Evolutionary conservation across 169 alveolate genomes (phyloP), one percentile per base, ranked within the genome.

Genomic region (Cryptosporidium felis): DNA sequence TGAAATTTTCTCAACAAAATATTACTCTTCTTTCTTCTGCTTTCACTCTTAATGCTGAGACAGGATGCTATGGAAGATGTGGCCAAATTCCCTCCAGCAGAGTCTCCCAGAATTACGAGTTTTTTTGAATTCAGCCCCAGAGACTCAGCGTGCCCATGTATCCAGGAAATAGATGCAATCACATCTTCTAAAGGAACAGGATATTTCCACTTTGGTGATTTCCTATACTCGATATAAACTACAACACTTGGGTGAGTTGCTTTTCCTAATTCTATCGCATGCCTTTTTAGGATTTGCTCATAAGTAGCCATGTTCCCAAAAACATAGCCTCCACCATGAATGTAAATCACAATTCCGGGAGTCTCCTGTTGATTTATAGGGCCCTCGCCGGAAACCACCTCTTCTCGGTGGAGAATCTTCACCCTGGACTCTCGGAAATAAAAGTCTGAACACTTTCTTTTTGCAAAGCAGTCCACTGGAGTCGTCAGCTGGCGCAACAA

Each of bases 281-380:
- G 82, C 34, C 46, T 66, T 34, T 34, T 38, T n/a, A 66, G 9
- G 45, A 47, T 28, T 9, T 1, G 45, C 12, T 66, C 49, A 44
- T 66, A 66, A 9, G 82, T 45, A 21, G 8, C 45, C 23, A 45
- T 16, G 49, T 66, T 63, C 8, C 82, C 82, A 44, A 66, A 49
- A 16, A 66, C 82, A 66, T 47, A 66, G 14, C 82, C 82, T 14
- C 82, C 82, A 3, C 82, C 82, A 47, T 66, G 82, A 30, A 66
- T 28, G 21, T 21, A 66, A 47, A 66, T 6, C 0, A 66, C 82
- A 66, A 66, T 66, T 10, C 62, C 46, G 10, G 82, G 82, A 44
- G 12, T 14, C n/a, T 44, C 9, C 32, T 42, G 12, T 42, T 58
- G 5, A 58, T 6, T n/a, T n/a, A 14, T n/a, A 44, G 23, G 58